A percentile compares a stretch with the other conserved stretches of the same genome.
These are phyloP conservation scores for Aspergillus sp. DNA, from an alignment of 2,329 filamentous ascomycete genomes.

Conservation along the genomic window DNA sequence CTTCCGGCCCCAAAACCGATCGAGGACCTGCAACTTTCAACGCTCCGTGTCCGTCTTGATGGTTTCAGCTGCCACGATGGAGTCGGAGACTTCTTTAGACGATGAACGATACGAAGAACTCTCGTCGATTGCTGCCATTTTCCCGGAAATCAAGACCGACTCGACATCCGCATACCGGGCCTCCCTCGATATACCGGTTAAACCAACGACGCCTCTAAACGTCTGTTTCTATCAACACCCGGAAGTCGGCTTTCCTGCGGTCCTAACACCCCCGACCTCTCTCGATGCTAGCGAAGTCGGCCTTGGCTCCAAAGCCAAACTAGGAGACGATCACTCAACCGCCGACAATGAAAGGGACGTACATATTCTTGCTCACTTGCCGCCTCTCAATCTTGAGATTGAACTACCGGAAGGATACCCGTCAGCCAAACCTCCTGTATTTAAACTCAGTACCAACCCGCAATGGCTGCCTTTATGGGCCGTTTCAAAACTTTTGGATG, in stretches of 20 bases:
- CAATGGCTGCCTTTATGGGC: conserved; percentile 53
- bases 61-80: conserved; percentile 33
- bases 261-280: conserved; percentile 45
- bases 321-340: conserved; percentile 21
- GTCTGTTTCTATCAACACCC: conserved; percentile 42
- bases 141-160: conserved; percentile 58
- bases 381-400: conserved; percentile 55
- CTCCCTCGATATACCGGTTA: conserved; percentile 56
- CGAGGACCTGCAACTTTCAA: background rate
- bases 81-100: conserved; percentile 35
- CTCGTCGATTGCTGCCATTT: conserved; percentile 61
- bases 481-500: conserved; percentile 46
- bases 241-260: conserved; percentile 34
- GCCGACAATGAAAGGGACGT: conserved; percentile 35
- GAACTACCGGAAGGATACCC: conserved; percentile 58
- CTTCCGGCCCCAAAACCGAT: background rate
- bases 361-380: conserved; percentile 55
- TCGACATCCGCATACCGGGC: conserved; percentile 48
- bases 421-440: conserved; percentile 49
- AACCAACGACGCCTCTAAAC: conserved; percentile 53
- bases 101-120: conserved; percentile 63
- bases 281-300: conserved; percentile 30
- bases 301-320: conserved; percentile 22
- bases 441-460: conserved; percentile 50
- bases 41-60: background rate